These are phyloP conservation scores for Cercospora citrullina DNA, from an alignment of 2,329 filamentous ascomycete species.

Conservation along the genomic window DNA sequence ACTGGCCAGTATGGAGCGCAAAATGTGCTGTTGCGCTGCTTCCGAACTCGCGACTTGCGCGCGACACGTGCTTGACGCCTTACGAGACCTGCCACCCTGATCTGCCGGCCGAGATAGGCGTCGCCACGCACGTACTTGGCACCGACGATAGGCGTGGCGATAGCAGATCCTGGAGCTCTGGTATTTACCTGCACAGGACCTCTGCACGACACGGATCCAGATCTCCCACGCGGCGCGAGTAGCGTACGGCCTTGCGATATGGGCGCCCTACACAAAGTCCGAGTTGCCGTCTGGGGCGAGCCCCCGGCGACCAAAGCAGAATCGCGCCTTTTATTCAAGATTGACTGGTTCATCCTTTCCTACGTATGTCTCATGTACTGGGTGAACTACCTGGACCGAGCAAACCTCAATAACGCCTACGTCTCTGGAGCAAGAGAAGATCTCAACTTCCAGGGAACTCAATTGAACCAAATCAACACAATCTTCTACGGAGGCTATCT, in stretches of 20 bases:
- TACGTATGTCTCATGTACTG: constrained; percentile 46
- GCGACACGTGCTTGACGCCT: not conserved
- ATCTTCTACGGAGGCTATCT: constrained; percentile 43
- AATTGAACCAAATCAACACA: constrained; percentile 48
- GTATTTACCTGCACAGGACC: not conserved
- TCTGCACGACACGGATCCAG: not conserved
- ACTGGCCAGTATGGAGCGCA: not conserved
- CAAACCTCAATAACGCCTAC: constrained; percentile 57
- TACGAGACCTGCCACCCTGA: not conserved
- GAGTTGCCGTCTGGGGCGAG: constrained; percentile 32
- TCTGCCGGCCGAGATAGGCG: constrained; percentile 5
- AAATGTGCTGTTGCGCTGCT: not conserved
- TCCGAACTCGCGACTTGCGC: not conserved
- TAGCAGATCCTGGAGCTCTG: not conserved
- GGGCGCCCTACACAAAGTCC: constrained; percentile 27
- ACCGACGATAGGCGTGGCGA: constrained; percentile 5
- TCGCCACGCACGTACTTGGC: not conserved
- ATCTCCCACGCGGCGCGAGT: not conserved
- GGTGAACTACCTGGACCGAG: constrained; percentile 47
- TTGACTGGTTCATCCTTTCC: constrained; percentile 38
- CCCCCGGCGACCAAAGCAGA: constrained; percentile 32
- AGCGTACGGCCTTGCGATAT: constrained; percentile 14
- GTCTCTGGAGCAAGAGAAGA: constrained; percentile 58
- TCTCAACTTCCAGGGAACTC: constrained; percentile 50
- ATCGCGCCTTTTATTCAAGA: constrained; percentile 31